Evolutionary conservation across 2,329 filamentous ascomycete species (phyloP), one percentile per base, ranked within the genome.

Genomic region (Penicillium palitans): DNA sequence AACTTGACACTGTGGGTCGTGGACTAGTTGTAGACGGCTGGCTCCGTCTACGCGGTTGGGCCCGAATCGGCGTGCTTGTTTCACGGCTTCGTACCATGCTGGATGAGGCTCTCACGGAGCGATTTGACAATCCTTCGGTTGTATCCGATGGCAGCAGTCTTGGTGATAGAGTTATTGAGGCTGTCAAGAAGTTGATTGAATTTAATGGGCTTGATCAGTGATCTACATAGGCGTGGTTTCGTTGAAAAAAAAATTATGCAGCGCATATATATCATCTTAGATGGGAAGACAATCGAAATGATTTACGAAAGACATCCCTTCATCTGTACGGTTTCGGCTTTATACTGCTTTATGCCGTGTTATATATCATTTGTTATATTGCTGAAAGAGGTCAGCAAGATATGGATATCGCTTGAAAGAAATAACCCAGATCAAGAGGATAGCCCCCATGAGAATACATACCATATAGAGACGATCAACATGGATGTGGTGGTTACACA

Each of bases 1-100:
- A 87, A 59, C 85, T 98, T 3, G 95, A 98, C 76, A 96, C 92
- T 0, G 80, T 92, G 44, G 93, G 93, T 6, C 82, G 93, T 24
- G 95, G 95, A 0, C 78, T 99, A 19, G 80, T 97, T 3, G 90
- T 99, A 4, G 95, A 98, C 76, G 92, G 91, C 52, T 98, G 93
- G 95, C 80, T 98, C 35, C 75, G 84, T 37, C 78, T 99, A 33
- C 84, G 91, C 25, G 95, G 95, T 0, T 99, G 95, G 95, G 93
- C 95, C 1, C 85, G 95, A 47, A 95, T 99, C 62, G 95, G 93
- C 31, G 93, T 98, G 13, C 75, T 99, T 65, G 89, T 96, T 3
- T 90, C 89, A 46, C 82, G 93, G 61, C 76, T 99, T 65, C 83
- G 95, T 62, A 87, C 87, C 57, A 90, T 98, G 87, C 82, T 99